A percentile compares a stretch with the other conserved stretches of the same genome.
Evolutionary conservation across 1,284 basidiomycete species (phyloP).

Genomic region (Anthracocystis walkeri): DNA sequence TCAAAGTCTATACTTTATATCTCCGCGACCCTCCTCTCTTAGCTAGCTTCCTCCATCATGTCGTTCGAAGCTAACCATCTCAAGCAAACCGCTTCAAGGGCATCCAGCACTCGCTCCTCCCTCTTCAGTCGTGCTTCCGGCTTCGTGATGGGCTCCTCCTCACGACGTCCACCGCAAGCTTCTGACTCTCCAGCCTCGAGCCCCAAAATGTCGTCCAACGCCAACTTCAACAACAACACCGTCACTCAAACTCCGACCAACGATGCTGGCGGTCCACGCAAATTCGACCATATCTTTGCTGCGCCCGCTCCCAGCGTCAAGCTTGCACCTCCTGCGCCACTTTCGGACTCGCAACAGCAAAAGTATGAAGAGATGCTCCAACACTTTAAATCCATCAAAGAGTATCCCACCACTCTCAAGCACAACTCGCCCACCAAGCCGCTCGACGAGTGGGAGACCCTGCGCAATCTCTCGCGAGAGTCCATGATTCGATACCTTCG

Average conservation of each 20-base stretch:
- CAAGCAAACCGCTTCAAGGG: slow-evolving; percentile 34
- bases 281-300: slow-evolving; percentile 56
- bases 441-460: slow-evolving; percentile 66
- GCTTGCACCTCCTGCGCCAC: slow-evolving; percentile 36
- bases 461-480: slow-evolving; percentile 65
- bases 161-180: slow-evolving; percentile 28
- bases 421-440: slow-evolving; percentile 36
- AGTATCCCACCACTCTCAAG: slow-evolving; percentile 54
- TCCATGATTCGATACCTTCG: slow-evolving; percentile 69
- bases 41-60: slow-evolving; percentile 32
- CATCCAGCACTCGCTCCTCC: slow-evolving; percentile 42
- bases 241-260: slow-evolving; percentile 3
- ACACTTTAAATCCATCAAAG: slow-evolving; percentile 48
- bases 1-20: neutral
- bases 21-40: neutral
- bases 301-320: slow-evolving; percentile 53
- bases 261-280: slow-evolving; percentile 16
- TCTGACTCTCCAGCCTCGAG: slow-evolving; percentile 20
- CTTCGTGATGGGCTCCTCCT: slow-evolving; percentile 33
- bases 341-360: slow-evolving; percentile 50
- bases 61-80: slow-evolving; percentile 24
- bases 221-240: neutral
- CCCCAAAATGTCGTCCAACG: slow-evolving; percentile 6
- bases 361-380: slow-evolving; percentile 58
- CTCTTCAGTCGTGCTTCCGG: slow-evolving; percentile 45